phyloP scores from a whole-genome alignment of 495 filamentous ascomycete genomes.

The Talaromyces thailandensis region DNA sequence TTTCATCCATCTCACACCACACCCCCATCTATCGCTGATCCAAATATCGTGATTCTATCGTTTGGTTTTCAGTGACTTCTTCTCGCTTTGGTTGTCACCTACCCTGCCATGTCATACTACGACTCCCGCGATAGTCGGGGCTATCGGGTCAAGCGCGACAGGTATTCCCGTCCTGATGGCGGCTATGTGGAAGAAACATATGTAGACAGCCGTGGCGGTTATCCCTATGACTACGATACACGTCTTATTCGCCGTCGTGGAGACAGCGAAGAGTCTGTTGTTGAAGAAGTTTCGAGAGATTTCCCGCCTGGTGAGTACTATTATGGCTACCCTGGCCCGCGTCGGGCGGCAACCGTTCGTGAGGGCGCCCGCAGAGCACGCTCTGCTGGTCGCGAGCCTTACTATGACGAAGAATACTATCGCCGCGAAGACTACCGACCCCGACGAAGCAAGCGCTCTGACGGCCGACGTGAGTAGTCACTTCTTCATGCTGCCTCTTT shows the following conservation, averaged over 20 bases:
- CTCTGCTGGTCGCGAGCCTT: conserved; percentile 34
- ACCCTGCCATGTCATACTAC: conserved; percentile 30
- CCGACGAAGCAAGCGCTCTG: conserved; percentile 42
- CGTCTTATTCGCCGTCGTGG: conserved; percentile 47
- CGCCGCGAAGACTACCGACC: conserved; percentile 42
- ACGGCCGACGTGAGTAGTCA: conserved; percentile 34
- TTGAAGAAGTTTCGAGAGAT: conserved; percentile 61
- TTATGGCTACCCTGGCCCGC: conserved; percentile 42
- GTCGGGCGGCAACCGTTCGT: conserved; percentile 17
- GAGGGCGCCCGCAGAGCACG: conserved; percentile 29
- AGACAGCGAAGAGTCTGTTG: conserved; percentile 49
- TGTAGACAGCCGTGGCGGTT: conserved; percentile 14
- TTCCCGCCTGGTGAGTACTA: conserved; percentile 50
- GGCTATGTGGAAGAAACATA: conserved; percentile 24
- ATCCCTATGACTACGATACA: conserved; percentile 10
- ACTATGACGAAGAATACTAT: conserved; percentile 49
- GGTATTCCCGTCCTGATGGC: conserved; percentile 19
- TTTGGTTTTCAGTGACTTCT: conserved; percentile 5
- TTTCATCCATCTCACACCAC: conserved; percentile 10
- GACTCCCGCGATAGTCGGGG: conserved; percentile 20
- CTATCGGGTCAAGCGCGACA: conserved; percentile 22
- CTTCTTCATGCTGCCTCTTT: background rate
- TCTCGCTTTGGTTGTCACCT: conserved; percentile 5
- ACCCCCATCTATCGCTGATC: conserved; percentile 3
- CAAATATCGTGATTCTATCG: conserved; percentile 7